These are phyloP conservation scores for Geranium brycei DNA, from an alignment of 345 rosid genomes.

Conservation along the genomic window DNA sequence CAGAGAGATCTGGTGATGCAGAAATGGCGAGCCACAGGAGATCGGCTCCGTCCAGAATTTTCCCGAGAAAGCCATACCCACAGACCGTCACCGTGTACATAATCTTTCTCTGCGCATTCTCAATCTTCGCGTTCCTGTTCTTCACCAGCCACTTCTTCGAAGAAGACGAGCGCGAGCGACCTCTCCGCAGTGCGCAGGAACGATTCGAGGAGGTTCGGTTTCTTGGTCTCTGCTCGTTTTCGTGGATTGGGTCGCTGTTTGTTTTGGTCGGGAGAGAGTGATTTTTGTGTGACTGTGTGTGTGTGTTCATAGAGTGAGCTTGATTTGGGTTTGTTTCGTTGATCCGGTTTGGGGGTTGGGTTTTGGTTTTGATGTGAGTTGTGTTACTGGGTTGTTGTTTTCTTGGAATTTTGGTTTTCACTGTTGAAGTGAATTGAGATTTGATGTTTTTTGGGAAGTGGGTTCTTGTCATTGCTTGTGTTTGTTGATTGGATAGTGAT, in stretches of 20 bases:
- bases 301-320: neutral
- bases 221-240: neutral
- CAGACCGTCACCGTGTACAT: conserved; percentile 15
- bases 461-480: neutral
- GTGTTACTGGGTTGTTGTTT: neutral
- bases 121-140: conserved; percentile 19
- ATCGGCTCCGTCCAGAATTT: conserved; percentile 13
- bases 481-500: neutral
- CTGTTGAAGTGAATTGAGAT: neutral
- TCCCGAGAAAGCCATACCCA: conserved; percentile 14
- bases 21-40: conserved; percentile 21
- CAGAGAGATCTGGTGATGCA: conserved; percentile 7
- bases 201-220: conserved; percentile 19
- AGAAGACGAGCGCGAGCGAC: conserved; percentile 14
- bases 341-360: neutral
- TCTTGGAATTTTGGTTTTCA: neutral
- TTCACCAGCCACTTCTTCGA: conserved; percentile 20
- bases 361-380: neutral
- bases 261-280: neutral
- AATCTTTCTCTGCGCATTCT: conserved; percentile 21
- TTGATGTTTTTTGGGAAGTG: neutral
- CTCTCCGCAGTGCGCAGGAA: conserved; percentile 9
- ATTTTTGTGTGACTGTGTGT: conserved; percentile 7
- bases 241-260: neutral
- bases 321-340: neutral